Conservation (phyloP, 352 stramenopile species). For the Phytopythium cucurbitacearum region DNA sequence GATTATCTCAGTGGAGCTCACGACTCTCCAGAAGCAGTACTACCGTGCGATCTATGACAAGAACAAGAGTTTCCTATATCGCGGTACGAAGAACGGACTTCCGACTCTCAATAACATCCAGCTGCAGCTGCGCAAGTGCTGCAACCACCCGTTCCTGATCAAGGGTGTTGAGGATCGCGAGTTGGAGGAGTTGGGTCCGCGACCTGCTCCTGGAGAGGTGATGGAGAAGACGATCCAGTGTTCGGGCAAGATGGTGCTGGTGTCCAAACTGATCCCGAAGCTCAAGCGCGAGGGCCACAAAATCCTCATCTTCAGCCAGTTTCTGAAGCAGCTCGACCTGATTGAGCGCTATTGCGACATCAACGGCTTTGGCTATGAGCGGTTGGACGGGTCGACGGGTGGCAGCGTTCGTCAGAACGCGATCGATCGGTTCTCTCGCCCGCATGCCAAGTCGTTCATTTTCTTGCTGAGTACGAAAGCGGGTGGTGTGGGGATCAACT, state of each 20-base stretch:
- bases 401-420: constrained; percentile 88
- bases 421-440: constrained; percentile 96
- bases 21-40: constrained; percentile 98
- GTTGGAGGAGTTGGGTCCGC: constrained; percentile 62
- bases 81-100: constrained; percentile 79
- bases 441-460: constrained; percentile 95
- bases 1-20: constrained; percentile 96
- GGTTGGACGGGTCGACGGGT: constrained; percentile 89
- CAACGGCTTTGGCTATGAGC: constrained; percentile 85
- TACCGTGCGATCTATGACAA: constrained; percentile 99
- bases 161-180: constrained; percentile 90
- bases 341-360: constrained; percentile 92
- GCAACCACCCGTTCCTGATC: constrained; percentile 99
- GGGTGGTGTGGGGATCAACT: constrained; percentile 98
- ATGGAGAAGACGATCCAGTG: constrained; percentile 86
- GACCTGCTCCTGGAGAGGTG: constrained; percentile 38
- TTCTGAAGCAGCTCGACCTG: constrained; percentile 91
- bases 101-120: constrained; percentile 98
- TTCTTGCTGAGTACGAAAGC: constrained; percentile 98
- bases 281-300: constrained; percentile 92
- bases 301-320: constrained; percentile 96
- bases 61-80: constrained; percentile 97
- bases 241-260: constrained; percentile 87
- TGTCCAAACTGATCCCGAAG: constrained; percentile 89
- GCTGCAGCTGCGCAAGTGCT: constrained; percentile 99